These are phyloP conservation scores for Phycomyces blakesleeanus DNA, from an alignment of 192 early-diverging fungal species.

Conservation along the genomic window DNA sequence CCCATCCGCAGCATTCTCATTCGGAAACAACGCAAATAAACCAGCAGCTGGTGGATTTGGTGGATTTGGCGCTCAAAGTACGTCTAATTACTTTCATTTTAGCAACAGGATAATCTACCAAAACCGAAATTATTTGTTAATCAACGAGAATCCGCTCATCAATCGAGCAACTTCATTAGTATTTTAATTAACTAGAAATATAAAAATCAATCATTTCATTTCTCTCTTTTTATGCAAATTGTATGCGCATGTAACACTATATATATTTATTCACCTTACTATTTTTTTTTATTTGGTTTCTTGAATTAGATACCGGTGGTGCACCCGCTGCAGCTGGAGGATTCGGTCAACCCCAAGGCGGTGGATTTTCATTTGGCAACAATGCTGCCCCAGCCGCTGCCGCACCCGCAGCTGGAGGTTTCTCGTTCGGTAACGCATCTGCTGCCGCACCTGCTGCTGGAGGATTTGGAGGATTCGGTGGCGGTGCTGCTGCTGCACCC, in stretches of 20 bases:
- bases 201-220: too few species aligned
- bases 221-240: too few species aligned
- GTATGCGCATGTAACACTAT: too few species aligned
- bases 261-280: not conserved
- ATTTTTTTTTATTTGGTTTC: not conserved
- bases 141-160: too few species aligned
- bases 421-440: not conserved
- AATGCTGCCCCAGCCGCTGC: not conserved
- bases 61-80: conserved; percentile 22
- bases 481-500: not conserved
- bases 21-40: conserved; percentile 19
- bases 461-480: conserved; percentile 17
- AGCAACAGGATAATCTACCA: too few species aligned
- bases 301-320: conserved; percentile 4
- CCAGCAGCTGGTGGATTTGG: conserved; percentile 5
- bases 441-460: not conserved
- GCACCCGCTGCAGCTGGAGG: conserved; percentile 2
- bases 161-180: too few species aligned
- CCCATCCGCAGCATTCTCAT: conserved; percentile 12
- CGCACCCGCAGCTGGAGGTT: not conserved
- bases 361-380: conserved; percentile 7
- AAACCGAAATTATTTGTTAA: too few species aligned
- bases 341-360: not conserved
- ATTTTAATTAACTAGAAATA: too few species aligned
- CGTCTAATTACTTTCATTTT: not conserved